Percentiles rank a stretch among this genome's conserved stretches.
Evolutionary conservation across 2,329 filamentous ascomycete genomes (phyloP).

Genomic region (Tolypocladium sp.): DNA sequence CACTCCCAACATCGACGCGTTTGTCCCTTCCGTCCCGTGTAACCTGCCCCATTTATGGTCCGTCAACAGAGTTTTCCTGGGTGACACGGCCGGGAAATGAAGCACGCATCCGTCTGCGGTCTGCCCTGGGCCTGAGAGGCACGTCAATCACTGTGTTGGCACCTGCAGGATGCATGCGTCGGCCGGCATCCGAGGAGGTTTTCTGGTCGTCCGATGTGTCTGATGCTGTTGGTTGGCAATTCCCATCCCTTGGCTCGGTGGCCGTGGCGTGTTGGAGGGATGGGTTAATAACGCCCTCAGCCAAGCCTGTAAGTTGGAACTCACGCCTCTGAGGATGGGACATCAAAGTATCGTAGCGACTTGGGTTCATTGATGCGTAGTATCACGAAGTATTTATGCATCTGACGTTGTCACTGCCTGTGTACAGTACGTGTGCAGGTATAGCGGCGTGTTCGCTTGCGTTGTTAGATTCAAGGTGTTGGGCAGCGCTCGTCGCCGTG

Average conservation of each 20-base stretch:
- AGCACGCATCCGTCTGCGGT: neutral
- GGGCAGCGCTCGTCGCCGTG: neutral
- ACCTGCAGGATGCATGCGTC: neutral
- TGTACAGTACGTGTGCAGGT: neutral
- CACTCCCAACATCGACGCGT: neutral
- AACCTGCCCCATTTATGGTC: neutral
- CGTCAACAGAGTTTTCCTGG: neutral
- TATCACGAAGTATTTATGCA: neutral
- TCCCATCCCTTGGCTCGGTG: neutral
- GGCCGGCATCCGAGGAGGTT: neutral
- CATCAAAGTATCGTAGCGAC: neutral
- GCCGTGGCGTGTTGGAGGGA: neutral
- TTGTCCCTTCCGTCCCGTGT: neutral
- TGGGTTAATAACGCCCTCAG: neutral
- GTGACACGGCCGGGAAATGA: conserved; percentile 1
- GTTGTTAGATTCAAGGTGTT: neutral
- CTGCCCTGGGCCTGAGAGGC: neutral
- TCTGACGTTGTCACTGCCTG: neutral
- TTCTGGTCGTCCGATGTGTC: neutral
- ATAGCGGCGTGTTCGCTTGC: neutral
- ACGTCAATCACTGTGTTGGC: neutral
- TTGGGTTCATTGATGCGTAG: neutral
- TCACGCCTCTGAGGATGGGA: neutral
- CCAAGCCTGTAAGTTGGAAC: neutral
- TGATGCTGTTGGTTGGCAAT: neutral